Evolutionary conservation across 306 rosid species (phyloP).

Genomic region (Castanea mollissima): DNA sequence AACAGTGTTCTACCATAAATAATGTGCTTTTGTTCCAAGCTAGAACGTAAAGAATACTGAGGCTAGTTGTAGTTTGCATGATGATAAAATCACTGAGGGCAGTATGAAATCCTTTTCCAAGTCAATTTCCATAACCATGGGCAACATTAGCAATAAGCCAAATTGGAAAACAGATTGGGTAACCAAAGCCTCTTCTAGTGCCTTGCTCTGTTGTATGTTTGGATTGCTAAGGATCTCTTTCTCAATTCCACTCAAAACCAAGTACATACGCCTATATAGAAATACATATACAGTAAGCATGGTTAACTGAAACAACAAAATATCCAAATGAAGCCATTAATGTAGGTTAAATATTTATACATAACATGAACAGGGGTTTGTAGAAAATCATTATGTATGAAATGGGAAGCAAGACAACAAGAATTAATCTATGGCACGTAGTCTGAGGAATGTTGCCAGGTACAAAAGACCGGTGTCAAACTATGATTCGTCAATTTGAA

Average conservation of each 20-base stretch:
- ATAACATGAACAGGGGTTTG: background rate
- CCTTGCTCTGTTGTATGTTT: conserved; percentile 54
- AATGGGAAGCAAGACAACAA: background rate
- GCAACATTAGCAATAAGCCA: conserved; percentile 76
- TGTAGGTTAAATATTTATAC: background rate
- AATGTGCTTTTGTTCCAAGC: conserved; percentile 96
- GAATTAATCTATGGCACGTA: too few relatives aligned
- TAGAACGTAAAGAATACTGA: conserved; percentile 96
- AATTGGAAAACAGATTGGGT: conserved; percentile 81
- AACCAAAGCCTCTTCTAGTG: conserved; percentile 94
- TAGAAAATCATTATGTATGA: background rate
- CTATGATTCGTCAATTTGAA: too few relatives aligned
- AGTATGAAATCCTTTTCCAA: conserved; percentile 92
- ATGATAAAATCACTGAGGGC: conserved; percentile 89
- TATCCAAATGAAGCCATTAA: conserved; percentile 1
- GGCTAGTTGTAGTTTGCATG: conserved; percentile 93
- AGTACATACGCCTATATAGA: conserved; percentile 82
- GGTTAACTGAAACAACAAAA: conserved; percentile 58
- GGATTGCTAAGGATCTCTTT: conserved; percentile 62
- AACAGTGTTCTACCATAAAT: conserved; percentile 83
- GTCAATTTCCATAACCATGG: conserved; percentile 99
- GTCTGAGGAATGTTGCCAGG: too few relatives aligned
- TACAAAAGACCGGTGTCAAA: too few relatives aligned
- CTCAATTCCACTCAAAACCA: conserved; percentile 97
- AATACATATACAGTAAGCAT: conserved; percentile 78